Evolutionary conservation across 2,329 filamentous ascomycete species (phyloP), one percentile per base, ranked within the genome.

Genomic region (Thelonectria olida): DNA sequence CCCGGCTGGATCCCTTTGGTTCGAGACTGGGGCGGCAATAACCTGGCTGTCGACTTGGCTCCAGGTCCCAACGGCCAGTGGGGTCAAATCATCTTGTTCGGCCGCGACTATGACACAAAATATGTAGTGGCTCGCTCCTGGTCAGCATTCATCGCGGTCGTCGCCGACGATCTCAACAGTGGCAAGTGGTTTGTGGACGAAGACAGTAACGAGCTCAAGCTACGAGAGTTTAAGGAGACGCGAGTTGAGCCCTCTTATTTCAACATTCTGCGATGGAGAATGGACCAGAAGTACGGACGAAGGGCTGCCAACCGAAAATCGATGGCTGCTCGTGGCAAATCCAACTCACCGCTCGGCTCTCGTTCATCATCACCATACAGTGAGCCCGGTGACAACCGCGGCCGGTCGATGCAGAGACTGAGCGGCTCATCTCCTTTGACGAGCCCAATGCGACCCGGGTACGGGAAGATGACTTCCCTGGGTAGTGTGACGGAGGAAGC

Each of bases 11-110:
- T 99, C 69, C 95, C 96, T 54, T 83, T 99, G 31, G 95, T 94
- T 60, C 92, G 96, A 69, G 96, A 99, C 77, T 99, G 96, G 96
- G 96, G 96, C 76, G 96, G 96, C 78, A 99, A 99, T 86, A 96
- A 97, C 81, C 84, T 99, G 73, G 95, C 94, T 17, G 88, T 97
- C 47, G 96, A 99, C 77, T 83, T 99, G 60, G 92, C 94, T 7
- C 96, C 96, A 20, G 96, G 96, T 2, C 92, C 95, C 9, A 86
- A 87, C 47, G 96, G 96, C 38, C 91, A 90, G 75, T 99, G 96
- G 95, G 96, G 96, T 54, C 96, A 99, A 76, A 88, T 99, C 67
- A 97, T 99, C 72, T 85, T 99, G 63, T 97, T 97, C 76, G 96
- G 96, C 51, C 92, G 96, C 62, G 96, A 99, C 80, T 99, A 97